Base-by-base conservation (phyloP, 1,284 basidiomycete genomes). In the Ceratobasidium sp. region DNA sequence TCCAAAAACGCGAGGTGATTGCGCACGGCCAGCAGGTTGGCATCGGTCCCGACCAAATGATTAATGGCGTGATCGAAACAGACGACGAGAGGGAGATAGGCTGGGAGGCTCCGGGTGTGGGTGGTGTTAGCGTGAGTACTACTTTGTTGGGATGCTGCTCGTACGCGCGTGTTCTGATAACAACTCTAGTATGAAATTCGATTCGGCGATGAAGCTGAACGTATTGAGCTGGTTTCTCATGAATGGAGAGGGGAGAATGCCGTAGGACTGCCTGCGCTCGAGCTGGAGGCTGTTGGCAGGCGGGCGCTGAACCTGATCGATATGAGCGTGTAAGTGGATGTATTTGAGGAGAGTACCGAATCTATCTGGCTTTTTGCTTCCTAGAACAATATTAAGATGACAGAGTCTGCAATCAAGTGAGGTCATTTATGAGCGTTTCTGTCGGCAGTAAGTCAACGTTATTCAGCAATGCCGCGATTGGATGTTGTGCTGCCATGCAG, bases 191-290 rank as follows among this genome's bases (percentile, higher is more conserved):
- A 73, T 38, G 70, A 73, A 23, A 73, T 73, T 38, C 44, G 70
- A 20, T 62, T 62, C 40, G 59, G 70, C 42, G 17, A 61, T 40
- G 28, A n/a, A 38, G 40, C 48, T 26, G 23, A 73, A 33, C 23
- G 42, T n/a, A 33, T 73, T 5, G 26, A 61, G 46, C 23, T 73
- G 23, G 48, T 57, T 40, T 50, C 70, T 26, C 56, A 73, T 48
- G 70, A 73, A 46, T 73, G 70, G 70, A 73, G 23, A 4, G 70
- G 70, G 9, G 70, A 73, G 42, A 61, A 44, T 10, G 20, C 70
- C 6, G n/a, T 57, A 13, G 44, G 57, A 10, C 44, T 62, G 23
- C 70, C 70, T 26, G 56, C 70, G 44, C 70, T 73, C 26, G 56
- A 17, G 23, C 26, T 57, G 23, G 42, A 17, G 10, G 44, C 42